Base-by-base conservation (phyloP, 2,329 filamentous ascomycete species). In the Cladophialophora yegresii region DNA sequence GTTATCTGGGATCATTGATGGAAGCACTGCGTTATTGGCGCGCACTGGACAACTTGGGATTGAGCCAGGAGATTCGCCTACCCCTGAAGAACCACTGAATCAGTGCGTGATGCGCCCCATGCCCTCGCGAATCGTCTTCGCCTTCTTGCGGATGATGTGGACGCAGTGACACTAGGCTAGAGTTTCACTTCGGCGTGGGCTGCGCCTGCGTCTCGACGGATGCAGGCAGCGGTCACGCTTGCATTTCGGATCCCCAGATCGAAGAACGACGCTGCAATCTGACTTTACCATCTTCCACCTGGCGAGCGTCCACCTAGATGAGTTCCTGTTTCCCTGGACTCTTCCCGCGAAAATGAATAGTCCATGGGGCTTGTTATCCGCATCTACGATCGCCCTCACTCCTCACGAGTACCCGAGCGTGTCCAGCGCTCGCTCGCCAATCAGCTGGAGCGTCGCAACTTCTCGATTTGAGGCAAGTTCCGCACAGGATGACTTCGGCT, bases 401-500 rank as follows among this genome's bases (percentile, higher is more conserved):
- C 43, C 30, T 3, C 32, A 12, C 2, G 22, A n/a, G 20, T n/a
- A 16, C n/a, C 40, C 28, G 30, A 45, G 9, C n/a, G 43, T 10
- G n/a, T 20, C 49, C 23, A 28, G 7, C 43, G 22, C 20, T 20
- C 33, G 4, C 40, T 50, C 28, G 20, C 58, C 58, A 61, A 61
- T 61, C 28, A 61, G 26, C 33, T 32, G 22, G 32, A 32, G 49
- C 30, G 49, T 40, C 58, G 47, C 58, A 61, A 26, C 58, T 61
- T 54, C 58, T 61, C 49, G 22, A 61, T 61, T 61, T 22, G 58
- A 61, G 50, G 3, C n/a, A 40, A 36, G 28, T n/a, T n/a, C 45
- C 57, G 30, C n/a, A 5, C 45, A 36, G 16, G 4, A 51, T 40
- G 47, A 30, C 57, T 30, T 43, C 57, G 47, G 45, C 45, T 22